Evolutionary conservation across 2,329 filamentous ascomycete genomes (phyloP).

Genomic region (Ophiostoma quercus): DNA sequence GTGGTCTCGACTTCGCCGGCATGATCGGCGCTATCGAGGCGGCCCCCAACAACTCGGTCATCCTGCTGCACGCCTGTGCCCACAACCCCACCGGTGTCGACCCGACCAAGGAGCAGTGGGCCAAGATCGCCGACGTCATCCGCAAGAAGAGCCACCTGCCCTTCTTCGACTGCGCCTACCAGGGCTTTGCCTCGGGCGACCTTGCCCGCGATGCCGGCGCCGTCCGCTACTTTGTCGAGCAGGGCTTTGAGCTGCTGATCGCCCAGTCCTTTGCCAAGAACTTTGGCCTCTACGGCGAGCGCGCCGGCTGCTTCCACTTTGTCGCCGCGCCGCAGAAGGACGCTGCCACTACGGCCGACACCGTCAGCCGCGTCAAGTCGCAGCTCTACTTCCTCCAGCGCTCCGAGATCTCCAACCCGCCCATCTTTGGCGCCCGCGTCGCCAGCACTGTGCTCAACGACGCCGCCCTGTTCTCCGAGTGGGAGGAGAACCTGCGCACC

Average conservation of each 20-base stretch:
- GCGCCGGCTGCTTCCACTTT: slow-evolving; percentile 93
- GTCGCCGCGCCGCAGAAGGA: slow-evolving; percentile 62
- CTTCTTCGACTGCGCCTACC: slow-evolving; percentile 97
- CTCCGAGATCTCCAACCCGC: slow-evolving; percentile 95
- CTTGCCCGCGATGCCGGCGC: slow-evolving; percentile 80
- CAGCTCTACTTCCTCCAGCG: slow-evolving; percentile 93
- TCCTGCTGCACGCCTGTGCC: slow-evolving; percentile 90
- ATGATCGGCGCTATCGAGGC: slow-evolving; percentile 67
- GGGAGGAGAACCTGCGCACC: slow-evolving; percentile 83
- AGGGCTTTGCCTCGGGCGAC: slow-evolving; percentile 93
- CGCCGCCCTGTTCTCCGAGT: slow-evolving; percentile 72
- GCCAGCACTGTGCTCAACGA: slow-evolving; percentile 82
- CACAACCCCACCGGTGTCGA: slow-evolving; percentile 98
- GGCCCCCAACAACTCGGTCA: slow-evolving; percentile 74
- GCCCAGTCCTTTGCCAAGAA: slow-evolving; percentile 97
- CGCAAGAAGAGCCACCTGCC: slow-evolving; percentile 80
- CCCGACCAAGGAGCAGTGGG: slow-evolving; percentile 91
- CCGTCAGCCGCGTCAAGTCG: slow-evolving; percentile 63
- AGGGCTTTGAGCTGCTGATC: slow-evolving; percentile 82
- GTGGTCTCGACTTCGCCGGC: slow-evolving; percentile 85
- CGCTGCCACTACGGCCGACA: slow-evolving; percentile 53
- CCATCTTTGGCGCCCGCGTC: slow-evolving; percentile 87
- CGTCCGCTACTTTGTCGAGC: slow-evolving; percentile 88
- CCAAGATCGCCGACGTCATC: slow-evolving; percentile 74
- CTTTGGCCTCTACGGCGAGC: slow-evolving; percentile 94